A percentile compares a stretch with the other conserved stretches of the same genome.
phyloP scores from a whole-genome alignment of 306 rosid species.

The Hippophae gyantsensis region DNA sequence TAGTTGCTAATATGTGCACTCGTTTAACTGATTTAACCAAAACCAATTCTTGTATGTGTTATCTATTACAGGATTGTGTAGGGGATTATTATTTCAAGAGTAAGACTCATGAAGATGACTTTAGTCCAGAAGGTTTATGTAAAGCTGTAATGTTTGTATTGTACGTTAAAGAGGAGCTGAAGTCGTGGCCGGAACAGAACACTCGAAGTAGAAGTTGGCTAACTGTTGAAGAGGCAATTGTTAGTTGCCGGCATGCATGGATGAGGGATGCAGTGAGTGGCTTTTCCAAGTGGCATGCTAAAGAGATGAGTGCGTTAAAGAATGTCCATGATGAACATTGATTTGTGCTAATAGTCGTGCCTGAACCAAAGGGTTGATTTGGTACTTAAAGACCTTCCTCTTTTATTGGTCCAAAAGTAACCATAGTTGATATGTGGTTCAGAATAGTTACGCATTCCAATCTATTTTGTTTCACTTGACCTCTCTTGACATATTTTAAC shows the following conservation, averaged over 20 bases:
- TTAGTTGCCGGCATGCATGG: slow-evolving; percentile 28
- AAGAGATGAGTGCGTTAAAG: neutral
- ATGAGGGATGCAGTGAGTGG: slow-evolving; percentile 28
- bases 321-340: too few relatives aligned
- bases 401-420: too few relatives aligned
- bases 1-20: neutral
- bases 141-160: slow-evolving; percentile 34
- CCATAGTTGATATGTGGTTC: too few relatives aligned
- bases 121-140: slow-evolving; percentile 29
- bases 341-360: too few relatives aligned
- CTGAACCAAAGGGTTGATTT: too few relatives aligned
- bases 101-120: slow-evolving; percentile 33
- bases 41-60: neutral
- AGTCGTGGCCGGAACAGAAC: slow-evolving; percentile 34
- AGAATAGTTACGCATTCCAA: too few relatives aligned
- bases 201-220: slow-evolving; percentile 37
- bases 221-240: slow-evolving; percentile 23
- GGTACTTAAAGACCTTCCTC: too few relatives aligned
- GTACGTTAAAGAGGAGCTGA: slow-evolving; percentile 36
- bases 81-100: slow-evolving; percentile 32
- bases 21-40: neutral
- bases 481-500: too few relatives aligned
- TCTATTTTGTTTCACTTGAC: too few relatives aligned
- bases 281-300: slow-evolving; percentile 27
- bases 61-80: slow-evolving; percentile 20